A percentile compares a stretch with the other conserved stretches of the same genome.
These are phyloP conservation scores for Annulohypoxylon bovei DNA, from an alignment of 495 filamentous ascomycete species.

Conservation along the genomic window DNA sequence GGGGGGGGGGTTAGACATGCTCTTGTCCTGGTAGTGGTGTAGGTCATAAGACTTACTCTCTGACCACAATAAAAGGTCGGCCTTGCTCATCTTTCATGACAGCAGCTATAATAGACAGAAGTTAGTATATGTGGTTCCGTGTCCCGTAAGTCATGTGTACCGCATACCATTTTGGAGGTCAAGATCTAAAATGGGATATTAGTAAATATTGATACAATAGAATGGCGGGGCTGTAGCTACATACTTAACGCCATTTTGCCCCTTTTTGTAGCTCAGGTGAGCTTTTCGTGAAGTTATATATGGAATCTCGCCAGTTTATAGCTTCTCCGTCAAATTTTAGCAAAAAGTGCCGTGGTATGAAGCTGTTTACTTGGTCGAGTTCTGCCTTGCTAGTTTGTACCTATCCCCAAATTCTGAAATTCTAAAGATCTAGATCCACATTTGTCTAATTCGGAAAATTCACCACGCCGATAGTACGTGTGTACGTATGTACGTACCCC, in stretches of 20 bases:
- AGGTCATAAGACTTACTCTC: conserved; percentile 77
- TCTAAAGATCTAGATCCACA: conserved; percentile 35
- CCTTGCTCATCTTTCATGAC: conserved; percentile 89
- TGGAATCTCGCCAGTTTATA: neutral
- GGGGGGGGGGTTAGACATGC: conserved; percentile 10
- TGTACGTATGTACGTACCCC: conserved; percentile 1
- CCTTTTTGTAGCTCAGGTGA: conserved; percentile 41
- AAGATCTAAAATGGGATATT: conserved; percentile 53
- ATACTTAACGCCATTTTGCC: conserved; percentile 61
- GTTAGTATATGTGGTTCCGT: conserved; percentile 21
- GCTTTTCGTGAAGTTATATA: conserved; percentile 12
- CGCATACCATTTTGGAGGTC: conserved; percentile 62
- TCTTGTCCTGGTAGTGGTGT: neutral
- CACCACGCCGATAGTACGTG: conserved; percentile 22
- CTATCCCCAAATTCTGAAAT: conserved; percentile 36
- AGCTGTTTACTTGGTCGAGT: conserved; percentile 22
- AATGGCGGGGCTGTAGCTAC: conserved; percentile 38
- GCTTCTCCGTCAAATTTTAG: neutral
- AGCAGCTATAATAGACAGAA: conserved; percentile 52
- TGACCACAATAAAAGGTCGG: conserved; percentile 95
- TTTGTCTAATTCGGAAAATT: conserved; percentile 34
- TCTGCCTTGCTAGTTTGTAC: conserved; percentile 22
- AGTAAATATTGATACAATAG: conserved; percentile 36
- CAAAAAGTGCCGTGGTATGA: conserved; percentile 11
- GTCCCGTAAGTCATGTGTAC: neutral